A percentile compares a stretch with the other conserved stretches of the same genome.
Evolutionary conservation across 345 rosid species (phyloP).

Genomic region (Geranium brycei): DNA sequence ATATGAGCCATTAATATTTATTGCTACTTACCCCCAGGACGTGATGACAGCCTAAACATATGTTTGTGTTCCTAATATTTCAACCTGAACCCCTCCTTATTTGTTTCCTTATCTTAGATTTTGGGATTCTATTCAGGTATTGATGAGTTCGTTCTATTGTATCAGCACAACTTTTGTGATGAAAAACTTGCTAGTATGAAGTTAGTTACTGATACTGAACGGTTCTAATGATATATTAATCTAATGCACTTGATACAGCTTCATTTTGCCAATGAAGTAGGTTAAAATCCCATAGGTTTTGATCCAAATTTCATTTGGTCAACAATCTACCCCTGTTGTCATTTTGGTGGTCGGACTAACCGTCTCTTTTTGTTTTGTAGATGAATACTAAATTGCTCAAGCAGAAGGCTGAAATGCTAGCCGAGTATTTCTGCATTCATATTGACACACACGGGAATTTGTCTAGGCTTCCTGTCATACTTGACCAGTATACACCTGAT

Average conservation of each 20-base stretch:
- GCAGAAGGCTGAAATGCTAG: slow-evolving; percentile 65
- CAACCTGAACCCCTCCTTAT: no score
- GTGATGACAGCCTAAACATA: no score
- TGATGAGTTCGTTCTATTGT: background rate
- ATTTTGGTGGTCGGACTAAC: background rate
- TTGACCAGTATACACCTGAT: slow-evolving; percentile 88
- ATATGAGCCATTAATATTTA: no score
- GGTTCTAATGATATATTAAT: no score
- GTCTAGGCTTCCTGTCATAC: slow-evolving; percentile 79
- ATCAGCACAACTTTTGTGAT: no score
- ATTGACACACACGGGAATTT: slow-evolving; percentile 56
- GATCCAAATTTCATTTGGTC: background rate
- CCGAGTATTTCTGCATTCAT: slow-evolving; percentile 67
- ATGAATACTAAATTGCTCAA: slow-evolving; percentile 74
- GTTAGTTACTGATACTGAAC: no score
- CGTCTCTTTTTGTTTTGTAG: slow-evolving; percentile 24
- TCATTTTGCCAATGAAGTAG: background rate
- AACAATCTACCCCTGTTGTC: background rate
- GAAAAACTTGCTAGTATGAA: no score
- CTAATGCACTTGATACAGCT: no score
- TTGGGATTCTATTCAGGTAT: no score
- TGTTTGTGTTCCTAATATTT: no score
- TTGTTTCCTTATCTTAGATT: no score
- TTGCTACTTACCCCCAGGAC: no score
- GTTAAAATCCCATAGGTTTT: background rate